Evolutionary conservation across 176 grass and related monocot genomes (phyloP), one percentile per base, ranked within the genome.

Genomic region (Zea luxurians): DNA sequence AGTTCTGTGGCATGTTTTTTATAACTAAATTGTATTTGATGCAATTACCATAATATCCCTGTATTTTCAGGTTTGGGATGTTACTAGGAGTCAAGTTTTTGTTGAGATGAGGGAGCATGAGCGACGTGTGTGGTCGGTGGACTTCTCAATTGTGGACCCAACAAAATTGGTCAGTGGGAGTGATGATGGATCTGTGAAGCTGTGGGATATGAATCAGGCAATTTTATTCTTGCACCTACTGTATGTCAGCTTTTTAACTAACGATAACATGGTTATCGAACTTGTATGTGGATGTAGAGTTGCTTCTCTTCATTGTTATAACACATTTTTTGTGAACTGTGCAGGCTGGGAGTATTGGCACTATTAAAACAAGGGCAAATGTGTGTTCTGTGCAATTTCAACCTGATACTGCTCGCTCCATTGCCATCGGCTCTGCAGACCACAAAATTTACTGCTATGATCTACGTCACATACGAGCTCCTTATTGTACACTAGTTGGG

Each of bases 121-220:
- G 90, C 87, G 72, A 41, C 96, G 92, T 7, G 92, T 93, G 49
- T 99, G 96, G 96, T 99, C 96, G 9, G 92, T 99, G 45, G 96
- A 99, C 71, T 99, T 99, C 80, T 95, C 96, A 66, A 86, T 85
- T 76, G 87, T 89, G 27, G 96, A 99, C 75, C 96, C 96, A 70
- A 99, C 96, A 73, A 94, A 87, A 84, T 83, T 99, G 88, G 96
- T 89, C 49, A 99, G 92, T 69, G 96, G 89, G 53, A 86, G 96
- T 65, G 96, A 99, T 85, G 96, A 99, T 83, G 90, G 96, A 80
- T 85, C 78, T 55, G 92, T 99, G 71, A 99, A 99, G 86, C 88
- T 99, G 70, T 99, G 96, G 96, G 91, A 83, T 86, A 99, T 99
- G 78, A 99, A 99, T 99, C 88, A 99, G 96, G 96, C 90, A 92